phyloP scores from a whole-genome alignment of 208 protist species.

The Novymonas esmeraldas region DNA sequence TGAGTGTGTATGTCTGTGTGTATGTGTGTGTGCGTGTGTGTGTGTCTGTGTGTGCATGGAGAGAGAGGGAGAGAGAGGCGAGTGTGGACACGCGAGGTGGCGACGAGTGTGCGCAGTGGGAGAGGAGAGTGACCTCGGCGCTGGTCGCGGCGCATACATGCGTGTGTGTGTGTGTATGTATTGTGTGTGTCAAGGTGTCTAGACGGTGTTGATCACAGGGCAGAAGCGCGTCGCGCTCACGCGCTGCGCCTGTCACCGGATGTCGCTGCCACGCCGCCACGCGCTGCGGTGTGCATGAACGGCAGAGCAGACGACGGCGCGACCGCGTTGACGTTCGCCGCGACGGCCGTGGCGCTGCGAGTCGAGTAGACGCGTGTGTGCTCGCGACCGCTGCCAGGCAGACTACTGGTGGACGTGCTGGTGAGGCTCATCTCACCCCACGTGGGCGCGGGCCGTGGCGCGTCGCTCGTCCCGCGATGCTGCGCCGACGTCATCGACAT shows the following conservation, averaged over 20 bases:
- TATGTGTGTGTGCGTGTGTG: not conserved
- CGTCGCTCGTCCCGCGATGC: not conserved
- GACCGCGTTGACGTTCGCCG: not conserved
- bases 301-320: conserved; percentile 5
- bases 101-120: too few relatives aligned
- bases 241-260: not conserved
- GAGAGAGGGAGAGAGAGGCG: too few relatives aligned
- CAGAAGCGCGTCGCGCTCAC: too few relatives aligned
- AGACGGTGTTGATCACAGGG: too few relatives aligned
- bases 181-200: too few relatives aligned
- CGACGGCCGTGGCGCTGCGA: not conserved
- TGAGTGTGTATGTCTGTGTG: conserved; percentile 7
- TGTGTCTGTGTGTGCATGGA: too few relatives aligned
- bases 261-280: not conserved
- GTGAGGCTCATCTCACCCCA: conserved; percentile 21
- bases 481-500: not conserved
- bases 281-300: not conserved
- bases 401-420: conserved; percentile 25
- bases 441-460: not conserved
- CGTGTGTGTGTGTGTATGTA: too few relatives aligned
- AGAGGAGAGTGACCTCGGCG: too few relatives aligned
- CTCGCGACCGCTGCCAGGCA: not conserved
- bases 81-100: too few relatives aligned
- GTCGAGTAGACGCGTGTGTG: not conserved
- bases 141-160: too few relatives aligned